phyloP scores from a whole-genome alignment of 164 flowering plant species.

The Aristolochia fimbriata region DNA sequence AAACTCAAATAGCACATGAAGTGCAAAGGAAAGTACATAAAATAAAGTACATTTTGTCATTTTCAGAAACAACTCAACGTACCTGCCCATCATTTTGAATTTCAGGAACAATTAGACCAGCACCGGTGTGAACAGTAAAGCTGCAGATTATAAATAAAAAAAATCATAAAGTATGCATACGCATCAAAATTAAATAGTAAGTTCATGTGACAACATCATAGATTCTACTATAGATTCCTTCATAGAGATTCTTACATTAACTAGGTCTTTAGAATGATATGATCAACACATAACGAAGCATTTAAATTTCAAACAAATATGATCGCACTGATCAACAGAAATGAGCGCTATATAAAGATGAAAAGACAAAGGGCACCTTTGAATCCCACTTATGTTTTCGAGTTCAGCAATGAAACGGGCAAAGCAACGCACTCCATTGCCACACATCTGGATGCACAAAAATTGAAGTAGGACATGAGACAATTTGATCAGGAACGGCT shows the following conservation, averaged over 20 bases:
- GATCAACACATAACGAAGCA: not conserved
- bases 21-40: not conserved
- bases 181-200: not conserved
- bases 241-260: not conserved
- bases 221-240: not conserved
- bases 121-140: constrained; percentile 90
- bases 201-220: not conserved
- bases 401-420: constrained; percentile 85
- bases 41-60: not conserved
- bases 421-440: constrained; percentile 95
- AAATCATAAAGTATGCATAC: constrained; percentile 1
- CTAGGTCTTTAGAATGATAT: not conserved
- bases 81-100: constrained; percentile 87
- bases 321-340: too few species aligned
- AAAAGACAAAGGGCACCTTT: constrained; percentile 34
- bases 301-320: too few species aligned
- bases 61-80: too few species aligned
- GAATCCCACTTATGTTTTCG: constrained; percentile 62
- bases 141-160: constrained; percentile 28
- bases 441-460: constrained; percentile 70
- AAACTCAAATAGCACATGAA: too few species aligned
- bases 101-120: constrained; percentile 91
- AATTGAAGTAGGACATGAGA: too few species aligned
- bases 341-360: not conserved
- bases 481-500: too few species aligned